Evolutionary conservation across 768 basidiomycete genomes (phyloP).

Genomic region (Amanita thiersii): DNA sequence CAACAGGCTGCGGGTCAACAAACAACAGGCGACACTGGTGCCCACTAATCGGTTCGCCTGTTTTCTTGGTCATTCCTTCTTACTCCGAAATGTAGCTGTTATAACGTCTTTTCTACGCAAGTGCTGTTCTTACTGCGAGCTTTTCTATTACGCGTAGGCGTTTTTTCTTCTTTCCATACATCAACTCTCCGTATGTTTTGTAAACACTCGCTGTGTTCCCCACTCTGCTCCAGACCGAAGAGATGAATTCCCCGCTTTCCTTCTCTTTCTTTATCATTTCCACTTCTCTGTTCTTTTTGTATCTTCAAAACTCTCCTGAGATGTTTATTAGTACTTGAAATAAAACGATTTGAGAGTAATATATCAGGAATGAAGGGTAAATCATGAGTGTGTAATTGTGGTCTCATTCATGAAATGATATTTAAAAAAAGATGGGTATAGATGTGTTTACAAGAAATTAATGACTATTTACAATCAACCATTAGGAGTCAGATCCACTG

Average conservation of each 20-base stretch:
- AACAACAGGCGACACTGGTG: conserved; percentile 49
- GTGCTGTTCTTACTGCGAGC: conserved; percentile 2
- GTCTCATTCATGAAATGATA: conserved; percentile 10
- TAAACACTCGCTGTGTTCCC: neutral
- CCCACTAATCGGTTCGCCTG: conserved; percentile 26
- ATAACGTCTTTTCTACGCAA: conserved; percentile 3
- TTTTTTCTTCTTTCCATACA: conserved; percentile 2
- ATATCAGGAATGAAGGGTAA: neutral
- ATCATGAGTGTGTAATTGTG: neutral
- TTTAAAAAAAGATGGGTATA: conserved; percentile 25
- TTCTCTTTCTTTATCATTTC: conserved; percentile 3
- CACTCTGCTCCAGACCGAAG: neutral
- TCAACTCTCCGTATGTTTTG: neutral
- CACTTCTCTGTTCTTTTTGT: conserved; percentile 7
- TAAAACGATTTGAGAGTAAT: conserved; percentile 8
- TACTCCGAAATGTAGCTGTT: conserved; percentile 7
- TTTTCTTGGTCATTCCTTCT: conserved; percentile 13
- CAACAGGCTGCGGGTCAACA: conserved; percentile 64
- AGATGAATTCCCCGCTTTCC: too few species aligned
- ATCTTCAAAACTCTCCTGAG: conserved; percentile 10
- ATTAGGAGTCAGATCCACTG: conserved; percentile 86
- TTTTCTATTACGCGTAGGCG: conserved; percentile 1
- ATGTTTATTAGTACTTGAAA: conserved; percentile 12
- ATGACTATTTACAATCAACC: conserved; percentile 58
- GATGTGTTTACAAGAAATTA: conserved; percentile 10